phyloP scores from a whole-genome alignment of 2,329 filamentous ascomycete genomes.

The Sclerotinia minor region DNA sequence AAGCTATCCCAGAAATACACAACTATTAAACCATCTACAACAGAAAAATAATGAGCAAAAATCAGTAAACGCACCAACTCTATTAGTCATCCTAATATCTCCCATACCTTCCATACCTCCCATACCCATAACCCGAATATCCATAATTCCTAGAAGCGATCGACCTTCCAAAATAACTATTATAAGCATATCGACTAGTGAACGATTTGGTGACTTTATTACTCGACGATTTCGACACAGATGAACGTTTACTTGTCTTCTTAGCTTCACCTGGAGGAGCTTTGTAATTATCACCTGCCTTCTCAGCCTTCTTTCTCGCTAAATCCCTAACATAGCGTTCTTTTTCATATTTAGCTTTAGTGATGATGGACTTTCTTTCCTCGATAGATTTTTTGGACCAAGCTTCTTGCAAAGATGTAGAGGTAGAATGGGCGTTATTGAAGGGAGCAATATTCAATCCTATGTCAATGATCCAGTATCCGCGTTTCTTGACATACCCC shows the following conservation, averaged over 20 bases:
- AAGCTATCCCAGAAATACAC: rapidly evolving
- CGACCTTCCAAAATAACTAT: background rate
- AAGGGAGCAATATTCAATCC: background rate
- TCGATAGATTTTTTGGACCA: background rate
- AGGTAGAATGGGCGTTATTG: background rate
- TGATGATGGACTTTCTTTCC: background rate
- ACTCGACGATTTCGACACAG: background rate
- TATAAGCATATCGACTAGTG: background rate
- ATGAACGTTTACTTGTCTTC: background rate
- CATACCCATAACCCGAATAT: background rate
- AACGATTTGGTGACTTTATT: background rate
- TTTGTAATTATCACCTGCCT: constrained; percentile 12
- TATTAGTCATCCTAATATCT: background rate
- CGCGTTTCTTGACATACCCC: background rate
- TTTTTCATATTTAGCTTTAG: constrained; percentile 10
- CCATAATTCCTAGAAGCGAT: background rate
- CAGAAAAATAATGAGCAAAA: background rate
- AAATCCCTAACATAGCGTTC: constrained; percentile 7
- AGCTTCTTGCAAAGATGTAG: background rate
- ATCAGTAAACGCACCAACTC: background rate
- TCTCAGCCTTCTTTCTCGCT: background rate
- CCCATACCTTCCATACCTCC: background rate
- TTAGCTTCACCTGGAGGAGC: background rate
- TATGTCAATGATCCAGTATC: background rate
- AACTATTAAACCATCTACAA: background rate